phyloP scores from a whole-genome alignment of 2,329 filamentous ascomycete genomes.

The Penicillium vulpinum region DNA sequence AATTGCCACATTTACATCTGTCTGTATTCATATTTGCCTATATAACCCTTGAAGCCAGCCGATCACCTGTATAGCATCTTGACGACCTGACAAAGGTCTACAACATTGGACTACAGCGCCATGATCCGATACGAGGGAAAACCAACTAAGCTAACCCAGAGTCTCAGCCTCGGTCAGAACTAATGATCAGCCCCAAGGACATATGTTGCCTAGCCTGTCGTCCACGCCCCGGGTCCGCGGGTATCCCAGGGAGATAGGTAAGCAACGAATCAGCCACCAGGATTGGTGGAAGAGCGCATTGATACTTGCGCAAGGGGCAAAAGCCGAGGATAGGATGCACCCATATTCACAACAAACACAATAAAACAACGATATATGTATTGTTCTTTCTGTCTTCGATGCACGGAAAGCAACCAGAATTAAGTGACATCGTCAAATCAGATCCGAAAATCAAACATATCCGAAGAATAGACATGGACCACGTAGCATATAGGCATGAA shows the following conservation, averaged over 20 bases:
- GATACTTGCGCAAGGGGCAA: not conserved
- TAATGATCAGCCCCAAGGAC: conserved; percentile 3
- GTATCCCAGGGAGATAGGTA: not conserved
- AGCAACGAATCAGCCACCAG: not conserved
- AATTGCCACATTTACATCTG: not conserved
- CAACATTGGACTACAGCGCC: too few species aligned
- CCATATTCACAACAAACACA: not conserved
- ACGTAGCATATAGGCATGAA: not conserved
- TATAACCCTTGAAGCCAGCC: not conserved
- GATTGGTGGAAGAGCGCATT: not conserved
- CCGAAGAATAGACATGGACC: not conserved
- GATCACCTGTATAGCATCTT: not conserved
- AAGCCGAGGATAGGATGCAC: not conserved
- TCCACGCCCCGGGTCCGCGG: too few species aligned
- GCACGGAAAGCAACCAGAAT: not conserved
- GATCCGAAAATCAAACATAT: not conserved
- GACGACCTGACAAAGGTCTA: not conserved
- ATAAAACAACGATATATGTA: not conserved
- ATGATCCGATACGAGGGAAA: conserved; percentile 25
- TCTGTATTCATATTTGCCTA: not conserved
- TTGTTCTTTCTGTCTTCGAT: not conserved
- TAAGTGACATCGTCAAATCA: not conserved
- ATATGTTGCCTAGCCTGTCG: conserved; percentile 1
- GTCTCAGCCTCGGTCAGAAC: conserved; percentile 6
- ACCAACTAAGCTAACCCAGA: conserved; percentile 5